Percentiles rank a stretch among this genome's conserved stretches.
phyloP scores from a whole-genome alignment of 1,139 yeast species.

The Geotrichum cucujoidarum region DNA sequence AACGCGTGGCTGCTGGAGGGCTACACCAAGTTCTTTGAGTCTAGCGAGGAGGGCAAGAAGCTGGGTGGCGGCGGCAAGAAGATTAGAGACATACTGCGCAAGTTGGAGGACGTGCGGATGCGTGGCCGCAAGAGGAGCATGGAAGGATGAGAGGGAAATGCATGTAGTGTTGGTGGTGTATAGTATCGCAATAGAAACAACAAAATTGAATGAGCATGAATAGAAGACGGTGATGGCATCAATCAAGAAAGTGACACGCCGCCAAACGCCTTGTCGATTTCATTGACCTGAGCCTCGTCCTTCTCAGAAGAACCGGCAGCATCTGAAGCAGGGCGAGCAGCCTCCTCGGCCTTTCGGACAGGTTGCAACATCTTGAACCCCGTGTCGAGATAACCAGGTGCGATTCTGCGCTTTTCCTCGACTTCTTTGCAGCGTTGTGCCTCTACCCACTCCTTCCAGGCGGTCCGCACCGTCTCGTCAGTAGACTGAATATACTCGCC shows the following conservation, averaged over 20 bases:
- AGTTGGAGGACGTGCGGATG: slow-evolving; percentile 78
- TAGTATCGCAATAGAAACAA: background rate
- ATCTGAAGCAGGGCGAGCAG: slow-evolving; percentile 5
- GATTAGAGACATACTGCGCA: slow-evolving; percentile 50
- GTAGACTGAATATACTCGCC: slow-evolving; percentile 27
- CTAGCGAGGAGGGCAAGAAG: slow-evolving; percentile 27
- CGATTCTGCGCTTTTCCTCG: slow-evolving; percentile 36
- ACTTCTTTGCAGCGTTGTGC: slow-evolving; percentile 27
- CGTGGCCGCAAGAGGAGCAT: slow-evolving; percentile 94
- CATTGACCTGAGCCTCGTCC: slow-evolving; percentile 12
- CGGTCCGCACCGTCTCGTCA: slow-evolving; percentile 29
- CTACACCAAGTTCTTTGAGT: slow-evolving; percentile 39
- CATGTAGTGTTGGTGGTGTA: slow-evolving; percentile 7
- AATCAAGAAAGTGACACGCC: slow-evolving; percentile 15
- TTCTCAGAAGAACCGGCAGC: background rate
- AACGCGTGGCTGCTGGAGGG: slow-evolving; percentile 72
- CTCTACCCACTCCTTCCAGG: slow-evolving; percentile 36
- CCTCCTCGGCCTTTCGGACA: slow-evolving; percentile 14
- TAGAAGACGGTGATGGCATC: background rate
- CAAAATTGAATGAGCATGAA: background rate
- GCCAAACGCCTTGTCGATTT: slow-evolving; percentile 20
- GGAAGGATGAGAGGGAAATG: slow-evolving; percentile 77
- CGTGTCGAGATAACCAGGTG: slow-evolving; percentile 44
- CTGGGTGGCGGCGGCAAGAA: slow-evolving; percentile 33
- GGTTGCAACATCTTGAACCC: slow-evolving; percentile 32